Base-by-base conservation (phyloP, 352 stramenopile genomes). In the Phytophthora cactorum region DNA sequence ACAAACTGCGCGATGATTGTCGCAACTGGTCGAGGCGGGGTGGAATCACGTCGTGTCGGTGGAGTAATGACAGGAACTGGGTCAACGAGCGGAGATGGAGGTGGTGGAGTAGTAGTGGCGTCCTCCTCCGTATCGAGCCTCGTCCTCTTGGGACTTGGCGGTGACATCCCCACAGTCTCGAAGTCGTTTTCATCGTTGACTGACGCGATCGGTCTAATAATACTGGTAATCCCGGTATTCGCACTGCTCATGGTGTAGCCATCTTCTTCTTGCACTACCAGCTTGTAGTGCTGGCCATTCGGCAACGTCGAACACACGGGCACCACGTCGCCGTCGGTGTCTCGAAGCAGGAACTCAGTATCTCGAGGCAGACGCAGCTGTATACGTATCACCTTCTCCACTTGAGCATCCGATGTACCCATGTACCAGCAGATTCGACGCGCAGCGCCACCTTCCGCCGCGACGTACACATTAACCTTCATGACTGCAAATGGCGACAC, bases 341-440 rank as follows among this genome's bases (percentile, higher is more conserved):
- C 80, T 49, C 76, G 70, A 14, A 89, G 66, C 22, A 89, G 68
- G 41, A 86, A 84, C 25, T 59, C 50, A 3, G 60, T 38, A 2
- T 57, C 22, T 4, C 36, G 41, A 25, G 68, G 66, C 4, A 89
- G 27, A 0, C 39, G 47, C n/a, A 89, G 51, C 36, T 76, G 71
- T 44, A 85, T 61, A 29, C 78, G 78, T 22, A 85, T 80, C 0
- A 76, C 68, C 51, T 65, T 71, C 50, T 78, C 78, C 15, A 89
- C 64, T 51, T 79, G 70, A 7, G 60, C 51, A 60, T 89, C 80
- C n/a, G 75, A 85, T 17, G 80, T 89, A 53, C 78, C 76, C 46
- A 66, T 58, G 49, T 85, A 89, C 80, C 80, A 89, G 72, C 68
- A 82, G 36, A 89, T 68, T 51, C 80, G 80, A 17, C 70, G 64